Evolutionary conservation across 768 basidiomycete genomes (phyloP), one percentile per base, ranked within the genome.

Genomic region (Tylopilus vinaceipallidus): DNA sequence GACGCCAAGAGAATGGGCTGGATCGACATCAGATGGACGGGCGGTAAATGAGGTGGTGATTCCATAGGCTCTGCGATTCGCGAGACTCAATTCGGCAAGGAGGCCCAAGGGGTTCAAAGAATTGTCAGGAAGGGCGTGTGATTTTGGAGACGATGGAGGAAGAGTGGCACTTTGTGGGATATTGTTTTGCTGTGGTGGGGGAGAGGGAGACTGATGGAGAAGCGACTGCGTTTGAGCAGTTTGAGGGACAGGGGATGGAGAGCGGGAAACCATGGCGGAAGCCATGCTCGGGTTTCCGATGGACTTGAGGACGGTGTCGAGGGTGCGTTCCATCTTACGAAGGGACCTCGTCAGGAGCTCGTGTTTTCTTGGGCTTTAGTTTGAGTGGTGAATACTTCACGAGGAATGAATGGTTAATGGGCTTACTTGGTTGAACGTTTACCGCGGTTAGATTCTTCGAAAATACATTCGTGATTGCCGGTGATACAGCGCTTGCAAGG

Each of bases 371-470:
- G 57, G 69, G 57, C 63, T 69, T 61, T 45, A 39, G 55, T 54
- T 53, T 66, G 50, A 70, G 57, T 47, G 49, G 54, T 68, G 58
- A 55, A 55, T 47, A 65, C 59, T 61, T 52, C 61, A 56, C 35
- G 50, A 59, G 47, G 39, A 56, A 52, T 36, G 42, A 26, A 43
- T 20, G 46, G 37, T 35, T 45, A 50, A 39, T 19, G 41, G 19
- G 19, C 78, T 56, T 69, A 91, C 90, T 90, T 91, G 47, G 86
- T 80, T 19, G 88, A 82, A 11, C 91, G 83, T 67, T 95, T 95
- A 35, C 97, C 97, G 41, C 97, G 81, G 65, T 98, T 95, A 2
- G 89, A 92, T 66, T 98, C 95, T 71, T 98, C 94, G 55, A 99
- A 98, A 37, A 97, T 81, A 63, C 97, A 99, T 58, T 95, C 91